Evolutionary conservation across 176 grass and related monocot genomes (phyloP), one percentile per base, ranked within the genome.

Genomic region (Themeda triandra): DNA sequence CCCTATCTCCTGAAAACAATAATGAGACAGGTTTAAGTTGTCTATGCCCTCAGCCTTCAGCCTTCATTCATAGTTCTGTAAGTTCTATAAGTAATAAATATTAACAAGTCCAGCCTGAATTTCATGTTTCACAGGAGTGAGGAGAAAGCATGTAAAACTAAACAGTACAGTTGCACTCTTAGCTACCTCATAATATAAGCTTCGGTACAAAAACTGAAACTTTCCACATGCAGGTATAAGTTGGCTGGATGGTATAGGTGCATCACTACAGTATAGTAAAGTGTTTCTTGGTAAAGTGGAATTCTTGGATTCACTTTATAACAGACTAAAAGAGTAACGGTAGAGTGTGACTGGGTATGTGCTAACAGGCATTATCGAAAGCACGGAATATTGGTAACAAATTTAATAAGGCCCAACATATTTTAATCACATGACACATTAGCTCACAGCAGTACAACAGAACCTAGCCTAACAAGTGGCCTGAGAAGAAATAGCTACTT

Each of bases 1-100:
- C 89, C 56, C 91, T 90, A 67, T 95, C 89, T 65, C 96, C 96
- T 98, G 91, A 90, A 92, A 86, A 73, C 5, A 81, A 74, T 53
- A 60, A 84, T 70, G 17, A 74, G n/a, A 66, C 80, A 83, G 79
- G 39, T 81, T 14, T 37, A 86, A 85, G 51, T 63, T 19, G 13
- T 36, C 36, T 13, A 9, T 13, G 37, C 36, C 9, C 54, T 59
- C 54, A 59, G 54, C 23, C 23, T 58, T 23, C 53, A 54, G 49
- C 6, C 63, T 73, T 78, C 58, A 82, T 83, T 59, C 7, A 40
- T 8, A 65, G 28, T 72, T 76, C 54, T 40, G 33, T 71, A 41
- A 72, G 58, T 82, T 72, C 10, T 64, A 19, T 81, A 24, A 44
- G 18, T 54, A 59, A 59, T 59, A 59, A 59, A 8, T 60, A 59